Conservation (phyloP, 2,329 filamentous ascomycete genomes). For the Pseudogymnoascus sp. region DNA sequence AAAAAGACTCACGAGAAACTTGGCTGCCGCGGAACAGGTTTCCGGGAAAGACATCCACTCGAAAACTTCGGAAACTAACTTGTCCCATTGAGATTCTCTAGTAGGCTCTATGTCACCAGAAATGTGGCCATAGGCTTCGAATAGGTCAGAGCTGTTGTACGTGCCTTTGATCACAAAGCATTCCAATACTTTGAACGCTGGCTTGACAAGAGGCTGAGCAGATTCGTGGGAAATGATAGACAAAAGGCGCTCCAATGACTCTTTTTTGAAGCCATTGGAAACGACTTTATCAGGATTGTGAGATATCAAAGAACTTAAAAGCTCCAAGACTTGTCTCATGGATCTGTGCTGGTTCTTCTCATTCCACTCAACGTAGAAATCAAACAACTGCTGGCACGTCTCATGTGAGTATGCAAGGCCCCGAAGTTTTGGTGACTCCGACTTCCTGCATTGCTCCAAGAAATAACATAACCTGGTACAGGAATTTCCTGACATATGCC, state of each 20-base stretch:
- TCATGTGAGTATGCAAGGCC: conserved; percentile 44
- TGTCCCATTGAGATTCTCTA: conserved; percentile 39
- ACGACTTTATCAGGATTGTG: conserved; percentile 38
- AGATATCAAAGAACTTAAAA: conserved; percentile 43
- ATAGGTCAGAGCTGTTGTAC: conserved; percentile 15
- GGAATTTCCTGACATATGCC: conserved; percentile 47
- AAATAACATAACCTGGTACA: conserved; percentile 55
- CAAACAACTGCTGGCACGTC: conserved; percentile 44
- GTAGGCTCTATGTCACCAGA: conserved; percentile 7
- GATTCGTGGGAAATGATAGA: conserved; percentile 53
- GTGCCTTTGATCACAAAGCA: conserved; percentile 56
- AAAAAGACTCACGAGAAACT: conserved; percentile 52
- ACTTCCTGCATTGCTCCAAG: conserved; percentile 50
- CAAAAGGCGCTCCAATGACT: conserved; percentile 44
- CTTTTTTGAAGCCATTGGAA: conserved; percentile 37
- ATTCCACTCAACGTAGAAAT: conserved; percentile 60
- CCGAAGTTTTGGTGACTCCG: conserved; percentile 34
- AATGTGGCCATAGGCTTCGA: conserved; percentile 12
- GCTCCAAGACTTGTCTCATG: conserved; percentile 54
- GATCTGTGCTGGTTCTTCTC: conserved; percentile 57
- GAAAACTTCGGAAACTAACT: conserved; percentile 41
- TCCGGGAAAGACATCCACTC: conserved; percentile 50
- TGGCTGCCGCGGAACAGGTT: conserved; percentile 52
- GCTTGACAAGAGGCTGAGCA: conserved; percentile 58
- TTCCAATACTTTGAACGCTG: conserved; percentile 59